Evolutionary conservation across 768 basidiomycete genomes (phyloP).

Genomic region (Botryobasidium botryosum): DNA sequence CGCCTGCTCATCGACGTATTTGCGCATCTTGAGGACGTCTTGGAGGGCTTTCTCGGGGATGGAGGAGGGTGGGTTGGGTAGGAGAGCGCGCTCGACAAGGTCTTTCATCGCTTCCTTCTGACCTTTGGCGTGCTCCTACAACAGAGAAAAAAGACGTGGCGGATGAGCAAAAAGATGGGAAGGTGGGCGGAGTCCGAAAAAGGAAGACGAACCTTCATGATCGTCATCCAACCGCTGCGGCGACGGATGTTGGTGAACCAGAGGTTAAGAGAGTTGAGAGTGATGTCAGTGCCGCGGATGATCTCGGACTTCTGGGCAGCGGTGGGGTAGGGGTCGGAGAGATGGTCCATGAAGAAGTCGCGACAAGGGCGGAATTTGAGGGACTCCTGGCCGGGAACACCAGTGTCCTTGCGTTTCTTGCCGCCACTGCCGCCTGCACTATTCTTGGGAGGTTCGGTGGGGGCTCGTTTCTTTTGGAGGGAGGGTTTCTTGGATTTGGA

Average conservation of each 20-base stretch:
- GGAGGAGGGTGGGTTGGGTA: neutral
- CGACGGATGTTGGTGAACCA: conserved; percentile 17
- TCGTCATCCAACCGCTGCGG: conserved; percentile 13
- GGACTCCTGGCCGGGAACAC: conserved; percentile 6
- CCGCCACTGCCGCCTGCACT: no score
- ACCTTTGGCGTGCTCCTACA: conserved; percentile 5
- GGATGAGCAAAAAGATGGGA: no score
- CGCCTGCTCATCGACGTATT: conserved; percentile 1
- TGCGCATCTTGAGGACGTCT: conserved; percentile 6
- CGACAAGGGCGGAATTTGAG: conserved; percentile 11
- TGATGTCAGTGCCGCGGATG: neutral
- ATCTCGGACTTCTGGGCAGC: conserved; percentile 7
- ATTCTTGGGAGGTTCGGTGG: no score
- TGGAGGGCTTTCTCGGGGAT: neutral
- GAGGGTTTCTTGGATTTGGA: no score
- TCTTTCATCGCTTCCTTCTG: conserved; percentile 7
- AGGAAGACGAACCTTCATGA: conserved; percentile 5
- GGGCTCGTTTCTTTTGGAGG: no score
- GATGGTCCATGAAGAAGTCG: conserved; percentile 11
- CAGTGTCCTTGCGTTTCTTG: conserved; percentile 3
- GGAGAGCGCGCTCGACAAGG: conserved; percentile 4
- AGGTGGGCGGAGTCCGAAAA: no score
- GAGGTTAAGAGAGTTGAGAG: conserved; percentile 10
- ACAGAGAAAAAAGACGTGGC: no score
- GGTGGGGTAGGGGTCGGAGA: conserved; percentile 14